Evolutionary conservation across 371 early-diverging fungal genomes (phyloP).

Genomic region (Catenaria anguillulae): DNA sequence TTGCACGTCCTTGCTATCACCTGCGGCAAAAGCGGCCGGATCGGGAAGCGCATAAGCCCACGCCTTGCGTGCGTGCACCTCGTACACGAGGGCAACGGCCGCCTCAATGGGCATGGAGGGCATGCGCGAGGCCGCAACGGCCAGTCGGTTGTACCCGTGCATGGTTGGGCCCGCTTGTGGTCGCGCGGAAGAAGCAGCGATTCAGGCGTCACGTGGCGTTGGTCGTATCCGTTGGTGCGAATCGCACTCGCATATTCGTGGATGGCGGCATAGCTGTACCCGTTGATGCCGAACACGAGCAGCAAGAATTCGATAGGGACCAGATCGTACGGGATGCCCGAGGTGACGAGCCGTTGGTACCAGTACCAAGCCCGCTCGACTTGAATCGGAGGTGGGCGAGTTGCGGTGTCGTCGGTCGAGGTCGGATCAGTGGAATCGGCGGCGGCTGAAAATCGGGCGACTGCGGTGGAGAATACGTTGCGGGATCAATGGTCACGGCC

Average conservation of each 20-base stretch:
- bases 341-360: neutral
- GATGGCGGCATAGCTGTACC: neutral
- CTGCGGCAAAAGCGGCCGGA: neutral
- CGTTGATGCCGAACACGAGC: neutral
- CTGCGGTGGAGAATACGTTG: neutral
- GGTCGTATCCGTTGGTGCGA: neutral
- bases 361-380: constrained; percentile 8
- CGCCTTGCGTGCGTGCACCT: neutral
- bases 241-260: neutral
- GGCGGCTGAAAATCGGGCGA: neutral
- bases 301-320: neutral
- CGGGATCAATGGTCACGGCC: neutral
- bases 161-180: neutral
- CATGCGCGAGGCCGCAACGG: neutral
- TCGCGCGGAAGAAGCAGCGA: neutral
- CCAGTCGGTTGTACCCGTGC: neutral
- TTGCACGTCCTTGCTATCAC: no score
- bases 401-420: neutral
- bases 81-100: neutral
- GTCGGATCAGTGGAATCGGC: neutral
- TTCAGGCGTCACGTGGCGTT: neutral
- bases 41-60: neutral
- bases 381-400: neutral
- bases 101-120: neutral
- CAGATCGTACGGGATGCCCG: neutral